Percentiles rank a stretch among this genome's conserved stretches.
Evolutionary conservation across 1,139 yeast genomes (phyloP).

Genomic region (Yamadazyma triangularis): DNA sequence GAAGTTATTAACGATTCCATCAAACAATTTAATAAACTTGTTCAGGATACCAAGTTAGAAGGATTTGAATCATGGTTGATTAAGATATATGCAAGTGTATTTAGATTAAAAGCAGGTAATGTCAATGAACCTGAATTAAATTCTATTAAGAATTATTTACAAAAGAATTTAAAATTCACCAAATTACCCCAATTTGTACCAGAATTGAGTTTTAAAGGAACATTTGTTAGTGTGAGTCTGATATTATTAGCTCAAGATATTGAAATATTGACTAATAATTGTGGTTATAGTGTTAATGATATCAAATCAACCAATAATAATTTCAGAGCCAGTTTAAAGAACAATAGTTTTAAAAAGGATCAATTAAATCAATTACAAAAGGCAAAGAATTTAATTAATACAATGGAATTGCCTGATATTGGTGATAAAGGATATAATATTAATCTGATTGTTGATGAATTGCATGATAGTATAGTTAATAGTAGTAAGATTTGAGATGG

Average conservation of each 20-base stretch:
- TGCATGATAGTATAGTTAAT: no score
- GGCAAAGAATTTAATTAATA: not conserved
- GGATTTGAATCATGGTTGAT: constrained; percentile 20
- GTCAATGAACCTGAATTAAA: constrained; percentile 21
- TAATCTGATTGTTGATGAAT: no score
- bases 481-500: no score
- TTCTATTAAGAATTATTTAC: constrained; percentile 24
- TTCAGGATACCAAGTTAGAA: constrained; percentile 15
- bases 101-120: constrained; percentile 16
- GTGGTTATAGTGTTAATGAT: not conserved
- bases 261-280: not conserved
- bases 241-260: not conserved
- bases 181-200: constrained; percentile 12
- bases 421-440: no score
- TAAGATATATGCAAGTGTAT: constrained; percentile 21
- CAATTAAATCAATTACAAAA: not conserved
- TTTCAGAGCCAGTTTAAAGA: not conserved
- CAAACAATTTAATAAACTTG: constrained; percentile 22
- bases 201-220: not conserved
- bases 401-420: no score
- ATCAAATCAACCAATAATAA: no score
- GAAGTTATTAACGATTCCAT: no score
- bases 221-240: no score
- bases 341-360: not conserved
- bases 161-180: constrained; percentile 27